Conservation (phyloP, 495 filamentous ascomycete species). For the Xylaria nigripes region DNA sequence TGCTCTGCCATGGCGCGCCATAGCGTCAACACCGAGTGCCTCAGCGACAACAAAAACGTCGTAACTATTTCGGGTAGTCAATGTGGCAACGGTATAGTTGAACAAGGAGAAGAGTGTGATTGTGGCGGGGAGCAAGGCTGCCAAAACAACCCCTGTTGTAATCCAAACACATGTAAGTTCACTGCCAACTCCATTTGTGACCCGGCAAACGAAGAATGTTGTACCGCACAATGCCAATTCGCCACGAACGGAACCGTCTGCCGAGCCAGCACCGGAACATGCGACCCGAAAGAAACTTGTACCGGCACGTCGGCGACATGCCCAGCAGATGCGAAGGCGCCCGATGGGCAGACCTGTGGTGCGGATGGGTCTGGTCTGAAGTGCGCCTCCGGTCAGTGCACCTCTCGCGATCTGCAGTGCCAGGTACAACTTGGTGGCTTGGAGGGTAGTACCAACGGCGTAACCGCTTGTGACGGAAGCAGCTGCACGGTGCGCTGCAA, state of each 20-base stretch:
- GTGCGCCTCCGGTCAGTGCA: conserved; percentile 93
- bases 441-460: conserved; percentile 59
- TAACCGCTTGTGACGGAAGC: conserved; percentile 66
- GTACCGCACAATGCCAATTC: conserved; percentile 64
- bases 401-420: conserved; percentile 85
- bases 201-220: conserved; percentile 87
- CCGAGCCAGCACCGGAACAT: conserved; percentile 64
- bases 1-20: conserved; percentile 82
- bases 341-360: conserved; percentile 64
- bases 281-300: conserved; percentile 80
- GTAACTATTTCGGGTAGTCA: conserved; percentile 77
- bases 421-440: conserved; percentile 76
- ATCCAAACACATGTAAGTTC: conserved; percentile 85
- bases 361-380: conserved; percentile 46
- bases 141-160: conserved; percentile 69
- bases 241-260: conserved; percentile 60
- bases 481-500: conserved; percentile 72
- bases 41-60: conserved; percentile 75
- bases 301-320: conserved; percentile 64
- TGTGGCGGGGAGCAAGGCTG: conserved; percentile 74
- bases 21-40: conserved; percentile 65
- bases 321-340: conserved; percentile 58
- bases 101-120: conserved; percentile 89
- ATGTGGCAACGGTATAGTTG: conserved; percentile 96
- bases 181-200: conserved; percentile 70